Conservation (phyloP, 768 basidiomycete genomes). For the Trametes cingulata region DNA sequence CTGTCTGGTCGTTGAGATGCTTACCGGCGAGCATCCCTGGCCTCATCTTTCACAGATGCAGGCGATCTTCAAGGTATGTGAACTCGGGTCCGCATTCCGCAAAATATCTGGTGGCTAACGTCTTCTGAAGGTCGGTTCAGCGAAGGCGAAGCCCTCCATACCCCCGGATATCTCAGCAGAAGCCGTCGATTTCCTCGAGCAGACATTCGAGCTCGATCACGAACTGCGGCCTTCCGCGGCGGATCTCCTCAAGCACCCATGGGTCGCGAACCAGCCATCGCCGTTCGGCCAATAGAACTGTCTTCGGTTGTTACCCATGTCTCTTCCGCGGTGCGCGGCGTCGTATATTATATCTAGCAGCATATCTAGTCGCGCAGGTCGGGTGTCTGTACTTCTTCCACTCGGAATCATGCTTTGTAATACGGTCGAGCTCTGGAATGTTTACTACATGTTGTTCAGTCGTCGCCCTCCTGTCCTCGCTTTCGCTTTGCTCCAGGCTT, state of each 20-base stretch:
- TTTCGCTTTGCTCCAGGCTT: conserved; percentile 53
- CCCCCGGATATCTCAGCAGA: conserved; percentile 91
- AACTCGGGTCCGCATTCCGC: not conserved
- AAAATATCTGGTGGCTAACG: not conserved
- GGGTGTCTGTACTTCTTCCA: conserved; percentile 8
- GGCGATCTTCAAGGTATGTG: conserved; percentile 89
- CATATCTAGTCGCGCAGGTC: conserved; percentile 20
- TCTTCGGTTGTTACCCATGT: not conserved
- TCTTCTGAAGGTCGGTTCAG: conserved; percentile 78
- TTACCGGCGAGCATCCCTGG: conserved; percentile 95
- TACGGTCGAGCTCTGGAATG: conserved; percentile 17
- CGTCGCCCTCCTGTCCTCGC: conserved; percentile 33
- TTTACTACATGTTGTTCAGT: conserved; percentile 18
- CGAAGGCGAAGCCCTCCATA: conserved; percentile 74
- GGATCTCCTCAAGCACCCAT: conserved; percentile 73
- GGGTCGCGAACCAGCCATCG: conserved; percentile 46
- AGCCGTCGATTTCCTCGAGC: conserved; percentile 81
- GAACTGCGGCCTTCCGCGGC: conserved; percentile 76
- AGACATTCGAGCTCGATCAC: conserved; percentile 86
- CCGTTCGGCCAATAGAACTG: conserved; percentile 20
- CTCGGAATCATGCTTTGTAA: conserved; percentile 19
- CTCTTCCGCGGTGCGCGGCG: not conserved
- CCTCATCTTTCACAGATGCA: conserved; percentile 98
- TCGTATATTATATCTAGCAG: conserved; percentile 21
- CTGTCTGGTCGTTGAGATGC: conserved; percentile 94